phyloP scores from a whole-genome alignment of 2,329 filamentous ascomycete species.

The Aspergillus japonicus region DNA sequence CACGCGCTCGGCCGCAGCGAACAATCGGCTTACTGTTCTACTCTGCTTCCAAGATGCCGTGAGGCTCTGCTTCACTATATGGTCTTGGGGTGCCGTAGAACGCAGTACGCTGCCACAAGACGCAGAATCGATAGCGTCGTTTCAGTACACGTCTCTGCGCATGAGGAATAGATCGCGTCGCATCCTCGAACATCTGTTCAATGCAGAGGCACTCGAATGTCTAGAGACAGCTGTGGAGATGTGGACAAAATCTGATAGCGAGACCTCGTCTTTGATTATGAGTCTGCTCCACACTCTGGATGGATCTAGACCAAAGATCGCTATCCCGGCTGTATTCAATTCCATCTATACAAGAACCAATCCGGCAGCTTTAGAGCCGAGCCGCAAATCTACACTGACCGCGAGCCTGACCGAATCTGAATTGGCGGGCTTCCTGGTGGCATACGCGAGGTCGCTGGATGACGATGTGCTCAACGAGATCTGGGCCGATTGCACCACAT shows the following conservation, averaged over 20 bases:
- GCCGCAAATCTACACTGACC: slow-evolving; percentile 82
- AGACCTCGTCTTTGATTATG: slow-evolving; percentile 67
- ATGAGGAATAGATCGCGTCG: slow-evolving; percentile 87
- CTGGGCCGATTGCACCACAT: slow-evolving; percentile 90
- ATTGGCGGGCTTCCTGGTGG: slow-evolving; percentile 82
- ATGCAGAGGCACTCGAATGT: slow-evolving; percentile 88
- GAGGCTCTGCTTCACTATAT: slow-evolving; percentile 86
- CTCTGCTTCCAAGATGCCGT: slow-evolving; percentile 97
- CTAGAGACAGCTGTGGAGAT: slow-evolving; percentile 85
- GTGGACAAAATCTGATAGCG: slow-evolving; percentile 62
- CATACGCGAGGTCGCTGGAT: slow-evolving; percentile 85
- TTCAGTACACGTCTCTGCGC: slow-evolving; percentile 83
- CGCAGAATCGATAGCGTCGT: slow-evolving; percentile 70
- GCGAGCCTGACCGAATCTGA: slow-evolving; percentile 80
- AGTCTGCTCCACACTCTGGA: slow-evolving; percentile 87
- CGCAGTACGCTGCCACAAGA: slow-evolving; percentile 54
- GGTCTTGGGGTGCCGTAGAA: slow-evolving; percentile 78
- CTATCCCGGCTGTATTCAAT: slow-evolving; percentile 92
- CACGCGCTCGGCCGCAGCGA: slow-evolving; percentile 80
- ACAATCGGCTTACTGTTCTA: slow-evolving; percentile 87
- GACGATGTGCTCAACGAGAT: slow-evolving; percentile 99
- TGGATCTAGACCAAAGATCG: slow-evolving; percentile 84
- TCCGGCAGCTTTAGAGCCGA: slow-evolving; percentile 71
- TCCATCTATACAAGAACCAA: slow-evolving; percentile 94
- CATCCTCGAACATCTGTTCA: slow-evolving; percentile 88